These are phyloP conservation scores for Sphaerulina vaccinii DNA, from an alignment of 2,329 filamentous ascomycete genomes.

Conservation along the genomic window DNA sequence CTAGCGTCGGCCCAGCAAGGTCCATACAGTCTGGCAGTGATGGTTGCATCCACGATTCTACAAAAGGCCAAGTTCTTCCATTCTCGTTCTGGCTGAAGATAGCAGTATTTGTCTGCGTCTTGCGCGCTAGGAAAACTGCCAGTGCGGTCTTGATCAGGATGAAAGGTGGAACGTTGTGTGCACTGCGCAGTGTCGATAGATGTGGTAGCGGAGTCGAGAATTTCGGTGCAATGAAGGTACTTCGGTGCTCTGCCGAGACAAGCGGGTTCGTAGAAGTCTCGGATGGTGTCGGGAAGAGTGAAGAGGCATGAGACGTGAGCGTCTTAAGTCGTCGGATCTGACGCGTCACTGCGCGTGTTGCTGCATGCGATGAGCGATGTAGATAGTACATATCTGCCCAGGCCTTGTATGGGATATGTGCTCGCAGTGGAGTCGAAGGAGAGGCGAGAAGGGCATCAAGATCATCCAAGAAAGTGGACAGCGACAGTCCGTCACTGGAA, in stretches of 20 bases:
- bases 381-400: slow-evolving; percentile 5
- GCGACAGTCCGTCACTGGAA: background rate
- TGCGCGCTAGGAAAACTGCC: slow-evolving; percentile 1
- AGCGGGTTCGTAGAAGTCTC: background rate
- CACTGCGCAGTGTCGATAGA: background rate
- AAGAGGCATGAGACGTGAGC: background rate
- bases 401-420: slow-evolving; percentile 5
- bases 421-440: background rate
- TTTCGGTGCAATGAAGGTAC: background rate
- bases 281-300: background rate
- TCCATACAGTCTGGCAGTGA: slow-evolving; percentile 7
- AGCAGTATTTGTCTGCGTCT: background rate
- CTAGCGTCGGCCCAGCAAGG: slow-evolving; percentile 2
- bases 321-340: background rate
- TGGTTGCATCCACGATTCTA: slow-evolving; percentile 6
- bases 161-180: background rate
- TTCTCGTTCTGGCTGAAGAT: slow-evolving; percentile 4
- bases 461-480: slow-evolving; percentile 8
- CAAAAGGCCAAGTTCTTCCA: slow-evolving; percentile 1
- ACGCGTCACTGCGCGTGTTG: background rate
- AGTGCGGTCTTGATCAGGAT: background rate
- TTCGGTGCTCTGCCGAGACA: background rate
- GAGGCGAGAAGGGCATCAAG: slow-evolving; percentile 10
- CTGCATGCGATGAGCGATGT: background rate
- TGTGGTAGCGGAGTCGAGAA: background rate